Percentiles rank a stretch among this genome's conserved stretches.
phyloP scores from a whole-genome alignment of 768 basidiomycete genomes.

The Trametes coccinea region DNA sequence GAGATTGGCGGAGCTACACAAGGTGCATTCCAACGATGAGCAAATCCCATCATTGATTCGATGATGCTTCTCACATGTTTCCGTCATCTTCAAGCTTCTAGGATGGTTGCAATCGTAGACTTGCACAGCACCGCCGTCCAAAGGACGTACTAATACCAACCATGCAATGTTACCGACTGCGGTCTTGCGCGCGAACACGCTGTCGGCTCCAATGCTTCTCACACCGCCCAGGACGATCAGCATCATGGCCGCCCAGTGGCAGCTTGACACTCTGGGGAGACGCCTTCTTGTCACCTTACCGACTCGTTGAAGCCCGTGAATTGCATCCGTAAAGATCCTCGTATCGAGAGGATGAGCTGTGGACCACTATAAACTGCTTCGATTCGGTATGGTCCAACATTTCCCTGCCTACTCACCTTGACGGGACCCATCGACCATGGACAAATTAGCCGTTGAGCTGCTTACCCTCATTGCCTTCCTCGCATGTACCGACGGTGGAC shows the following conservation, averaged over 20 bases:
- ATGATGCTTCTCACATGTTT: not conserved
- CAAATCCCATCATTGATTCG: not conserved
- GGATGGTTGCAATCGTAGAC: not conserved
- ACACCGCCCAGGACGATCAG: not conserved
- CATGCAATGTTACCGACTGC: not conserved
- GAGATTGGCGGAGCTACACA: too few relatives aligned
- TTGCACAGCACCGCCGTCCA: too few relatives aligned
- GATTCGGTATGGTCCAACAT: not conserved
- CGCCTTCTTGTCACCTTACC: not conserved
- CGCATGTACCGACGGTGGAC: conserved; percentile 20
- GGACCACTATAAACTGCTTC: not conserved
- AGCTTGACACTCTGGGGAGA: not conserved
- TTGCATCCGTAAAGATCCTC: not conserved
- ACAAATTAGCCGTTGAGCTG: conserved; percentile 20
- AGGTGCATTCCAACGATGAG: not conserved
- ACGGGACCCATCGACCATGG: not conserved
- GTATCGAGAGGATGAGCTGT: too few relatives aligned
- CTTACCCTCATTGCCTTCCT: conserved; percentile 17
- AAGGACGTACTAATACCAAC: too few relatives aligned
- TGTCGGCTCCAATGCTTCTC: not conserved
- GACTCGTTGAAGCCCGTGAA: not conserved
- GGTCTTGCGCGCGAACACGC: not conserved
- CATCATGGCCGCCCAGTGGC: not conserved
- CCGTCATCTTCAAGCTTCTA: not conserved
- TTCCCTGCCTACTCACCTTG: not conserved